Base-by-base conservation (phyloP, 805 yeast species). In the Saccharomycopsis fodiens region DNA sequence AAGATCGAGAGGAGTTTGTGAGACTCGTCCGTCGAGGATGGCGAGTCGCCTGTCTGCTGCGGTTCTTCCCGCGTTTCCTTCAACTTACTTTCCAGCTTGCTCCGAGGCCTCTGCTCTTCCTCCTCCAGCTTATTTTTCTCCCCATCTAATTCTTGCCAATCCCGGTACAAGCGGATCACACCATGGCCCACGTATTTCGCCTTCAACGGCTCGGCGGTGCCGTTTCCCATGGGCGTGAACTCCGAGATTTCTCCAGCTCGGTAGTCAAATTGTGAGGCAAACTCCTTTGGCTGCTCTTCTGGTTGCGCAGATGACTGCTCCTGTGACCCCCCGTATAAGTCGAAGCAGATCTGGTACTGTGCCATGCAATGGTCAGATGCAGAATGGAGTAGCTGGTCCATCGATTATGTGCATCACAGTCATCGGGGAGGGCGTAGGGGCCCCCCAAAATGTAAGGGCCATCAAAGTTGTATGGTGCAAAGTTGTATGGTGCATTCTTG, bases 161-260 rank as follows among this genome's bases (percentile, higher is more conserved):
- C 79, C 45, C 81, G 69, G 59, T 68, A 87, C 4, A 87, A 64
- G 38, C 85, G 68, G 5, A 87, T 76, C 4, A 82, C 78, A 0
- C 96, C 96, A 45, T 77, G 67, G 1, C 95, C 95, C 42, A 84
- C 56, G 54, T 76, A 72, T 47, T 70, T 70, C 3, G 91, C 91
- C 53, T 67, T 70, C 20, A 82, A 59, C 1, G 82, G 79, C 55
- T 64, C 67, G 10, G 44, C 17, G 21, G 20, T 22, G 27, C 17
- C 13, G 21, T 40, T 32, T 32, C 19, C 20, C 36, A 15, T 32
- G 6, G 20, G 8, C 12, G 17, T 32, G 36, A 17, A 6, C 17
- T 32, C 36, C 8, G 17, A 15, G 15, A 15, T 32, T 19, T 15
- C 15, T 6, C 20, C 36, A 10, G 15, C 15, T 19, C 29, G 29